Base-by-base conservation (phyloP, 2,329 filamentous ascomycete species). In the Xylaria sp. region DNA sequence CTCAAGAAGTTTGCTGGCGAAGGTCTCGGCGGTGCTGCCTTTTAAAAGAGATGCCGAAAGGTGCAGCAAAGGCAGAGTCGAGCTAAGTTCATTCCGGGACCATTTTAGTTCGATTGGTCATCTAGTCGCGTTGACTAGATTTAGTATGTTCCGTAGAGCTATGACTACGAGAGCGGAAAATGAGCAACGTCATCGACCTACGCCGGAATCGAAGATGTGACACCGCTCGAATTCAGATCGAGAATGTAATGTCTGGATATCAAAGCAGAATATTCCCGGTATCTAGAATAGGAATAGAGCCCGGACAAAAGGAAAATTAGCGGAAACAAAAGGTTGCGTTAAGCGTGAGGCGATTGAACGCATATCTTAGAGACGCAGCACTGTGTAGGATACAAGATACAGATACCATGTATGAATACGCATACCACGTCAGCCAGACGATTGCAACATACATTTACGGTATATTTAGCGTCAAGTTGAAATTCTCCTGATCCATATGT, bases 1-100 rank as follows among this genome's bases (percentile, higher is more conserved):
- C 81, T 89, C 73, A 85, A 86, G 77, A 88, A 85, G 60, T 78
- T 88, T 66, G 83, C 86, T 0, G 87, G 86, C 17, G 87, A 89
- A 70, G 85, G 85, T 17, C 79, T 84, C 64, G 85, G 85, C 1
- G 86, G 86, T 6, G 84, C 85, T 21, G 85, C 86, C 2, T 89
- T 89, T 73, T 88, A 71, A 62, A 68, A 61, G 24, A 8, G 24
- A 48, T 19, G 9, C 12, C 2, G 54, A 17, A 50, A 30, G 12
- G 19, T 30, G 14, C 19, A 11, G 47, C n/a, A 19, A 0, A 32
- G 9, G 19, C 57, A 42, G 27, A 14, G 11, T 42, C 9, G 3
- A 19, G 19, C 51, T 19, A 4, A n/a, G 27, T 21, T 32, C 1
- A 2, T 32, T 50, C 14, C 11, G 21, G 3, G 9, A 24, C 14